Conservation (phyloP, 2,329 filamentous ascomycete genomes). For the Alternaria alternata region DNA sequence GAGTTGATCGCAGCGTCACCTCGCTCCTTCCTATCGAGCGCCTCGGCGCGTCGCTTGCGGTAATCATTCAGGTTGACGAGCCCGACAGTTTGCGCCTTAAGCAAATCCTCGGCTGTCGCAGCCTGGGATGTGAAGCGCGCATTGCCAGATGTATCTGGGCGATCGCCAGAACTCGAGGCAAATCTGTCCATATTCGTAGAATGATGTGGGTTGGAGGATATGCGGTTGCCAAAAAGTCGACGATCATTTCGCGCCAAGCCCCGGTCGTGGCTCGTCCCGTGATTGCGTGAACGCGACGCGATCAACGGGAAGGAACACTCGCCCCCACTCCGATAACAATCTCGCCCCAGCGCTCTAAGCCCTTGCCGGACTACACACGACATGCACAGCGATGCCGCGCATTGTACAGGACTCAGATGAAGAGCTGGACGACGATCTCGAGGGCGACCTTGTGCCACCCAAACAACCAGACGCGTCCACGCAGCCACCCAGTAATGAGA, state of each 20-base stretch:
- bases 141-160: slow-evolving; percentile 42
- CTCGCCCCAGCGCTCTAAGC: neutral
- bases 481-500: slow-evolving; percentile 14
- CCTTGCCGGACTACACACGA: neutral
- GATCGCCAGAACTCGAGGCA: slow-evolving; percentile 26
- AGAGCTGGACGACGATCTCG: slow-evolving; percentile 45
- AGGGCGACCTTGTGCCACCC: slow-evolving; percentile 16
- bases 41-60: slow-evolving; percentile 92
- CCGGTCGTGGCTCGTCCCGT: slow-evolving; percentile 23
- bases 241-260: too few relatives aligned
- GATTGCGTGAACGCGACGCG: slow-evolving; percentile 32
- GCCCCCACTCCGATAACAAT: neutral
- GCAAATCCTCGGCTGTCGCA: slow-evolving; percentile 78
- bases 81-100: slow-evolving; percentile 88
- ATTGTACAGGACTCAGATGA: slow-evolving; percentile 51
- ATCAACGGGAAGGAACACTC: slow-evolving; percentile 9
- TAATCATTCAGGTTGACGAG: slow-evolving; percentile 93
- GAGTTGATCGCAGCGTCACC: slow-evolving; percentile 72
- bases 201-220: neutral
- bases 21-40: slow-evolving; percentile 88
- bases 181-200: slow-evolving; percentile 42
- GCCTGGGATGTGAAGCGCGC: slow-evolving; percentile 78
- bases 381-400: slow-evolving; percentile 30
- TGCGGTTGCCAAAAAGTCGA: too few relatives aligned
- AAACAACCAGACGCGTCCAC: slow-evolving; percentile 26